phyloP scores from a whole-genome alignment of 2,329 filamentous ascomycete genomes.

The Ophiostoma tasmaniense region DNA sequence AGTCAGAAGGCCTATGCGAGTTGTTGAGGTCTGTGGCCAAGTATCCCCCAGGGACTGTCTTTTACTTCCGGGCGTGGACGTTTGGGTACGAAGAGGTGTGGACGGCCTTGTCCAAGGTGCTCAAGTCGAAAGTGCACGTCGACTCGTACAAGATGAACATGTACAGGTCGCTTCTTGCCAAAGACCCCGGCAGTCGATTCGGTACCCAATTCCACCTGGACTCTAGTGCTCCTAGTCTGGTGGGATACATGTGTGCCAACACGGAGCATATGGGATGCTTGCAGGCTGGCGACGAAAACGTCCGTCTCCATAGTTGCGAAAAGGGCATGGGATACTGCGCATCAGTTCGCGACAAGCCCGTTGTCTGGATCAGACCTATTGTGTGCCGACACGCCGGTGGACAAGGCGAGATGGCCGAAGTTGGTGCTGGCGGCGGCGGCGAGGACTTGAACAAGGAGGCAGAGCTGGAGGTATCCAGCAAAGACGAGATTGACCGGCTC shows the following conservation, averaged over 20 bases:
- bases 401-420: conserved; percentile 54
- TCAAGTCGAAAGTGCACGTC: conserved; percentile 57
- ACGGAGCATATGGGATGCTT: conserved; percentile 60
- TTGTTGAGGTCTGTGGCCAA: conserved; percentile 57
- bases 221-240: conserved; percentile 57
- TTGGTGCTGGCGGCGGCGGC: conserved; percentile 70
- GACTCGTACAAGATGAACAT: conserved; percentile 70
- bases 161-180: conserved; percentile 47
- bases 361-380: conserved; percentile 72
- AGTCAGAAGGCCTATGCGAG: conserved; percentile 68
- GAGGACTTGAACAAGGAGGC: conserved; percentile 63
- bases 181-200: neutral
- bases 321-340: conserved; percentile 53
- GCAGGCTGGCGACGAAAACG: conserved; percentile 35
- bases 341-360: conserved; percentile 36
- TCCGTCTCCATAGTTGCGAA: conserved; percentile 79
- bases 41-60: conserved; percentile 67
- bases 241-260: conserved; percentile 70
- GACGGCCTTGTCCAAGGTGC: conserved; percentile 58
- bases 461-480: conserved; percentile 53
- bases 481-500: conserved; percentile 22
- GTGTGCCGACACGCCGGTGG: conserved; percentile 56
- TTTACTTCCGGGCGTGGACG: conserved; percentile 84
- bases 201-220: conserved; percentile 35
- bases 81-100: conserved; percentile 87